These are phyloP conservation scores for Calonectria pteridis DNA, from an alignment of 2,329 filamentous ascomycete species.

Conservation along the genomic window DNA sequence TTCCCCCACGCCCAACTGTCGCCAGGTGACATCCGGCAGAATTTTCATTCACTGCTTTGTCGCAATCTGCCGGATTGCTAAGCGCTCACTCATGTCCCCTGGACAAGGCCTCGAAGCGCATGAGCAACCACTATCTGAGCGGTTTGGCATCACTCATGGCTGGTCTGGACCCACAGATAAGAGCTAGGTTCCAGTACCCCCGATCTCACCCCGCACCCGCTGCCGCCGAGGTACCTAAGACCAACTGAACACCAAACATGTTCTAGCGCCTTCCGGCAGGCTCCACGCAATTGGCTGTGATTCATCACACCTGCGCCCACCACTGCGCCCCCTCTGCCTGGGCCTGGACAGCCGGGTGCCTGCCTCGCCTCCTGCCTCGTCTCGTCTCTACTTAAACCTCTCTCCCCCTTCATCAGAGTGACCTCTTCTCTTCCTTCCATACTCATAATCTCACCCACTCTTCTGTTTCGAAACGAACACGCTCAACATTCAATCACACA, in stretches of 20 bases:
- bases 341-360: slow-evolving; percentile 6
- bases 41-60: slow-evolving; percentile 6
- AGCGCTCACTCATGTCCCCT: slow-evolving; percentile 24
- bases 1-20: slow-evolving; percentile 8
- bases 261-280: slow-evolving; percentile 56
- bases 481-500: slow-evolving; percentile 24
- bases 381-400: slow-evolving; percentile 49
- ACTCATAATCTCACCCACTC: slow-evolving; percentile 17
- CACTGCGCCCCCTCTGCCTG: slow-evolving; percentile 29
- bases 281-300: slow-evolving; percentile 46
- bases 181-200: slow-evolving; percentile 37
- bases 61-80: slow-evolving; percentile 26
- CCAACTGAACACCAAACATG: slow-evolving; percentile 38
- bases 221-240: slow-evolving; percentile 38
- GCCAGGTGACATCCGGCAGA: slow-evolving; percentile 8
- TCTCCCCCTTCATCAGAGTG: slow-evolving; percentile 37
- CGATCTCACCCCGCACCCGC: slow-evolving; percentile 4
- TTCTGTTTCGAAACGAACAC: slow-evolving; percentile 24
- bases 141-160: slow-evolving; percentile 34
- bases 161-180: slow-evolving; percentile 36
- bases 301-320: slow-evolving; percentile 53
- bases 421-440: slow-evolving; percentile 26
- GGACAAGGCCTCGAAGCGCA: slow-evolving; percentile 8
- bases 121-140: slow-evolving; percentile 19
- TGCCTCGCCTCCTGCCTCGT: slow-evolving; percentile 46